Conservation (phyloP, 768 basidiomycete species). For the Tulasnella sp. region DNA sequence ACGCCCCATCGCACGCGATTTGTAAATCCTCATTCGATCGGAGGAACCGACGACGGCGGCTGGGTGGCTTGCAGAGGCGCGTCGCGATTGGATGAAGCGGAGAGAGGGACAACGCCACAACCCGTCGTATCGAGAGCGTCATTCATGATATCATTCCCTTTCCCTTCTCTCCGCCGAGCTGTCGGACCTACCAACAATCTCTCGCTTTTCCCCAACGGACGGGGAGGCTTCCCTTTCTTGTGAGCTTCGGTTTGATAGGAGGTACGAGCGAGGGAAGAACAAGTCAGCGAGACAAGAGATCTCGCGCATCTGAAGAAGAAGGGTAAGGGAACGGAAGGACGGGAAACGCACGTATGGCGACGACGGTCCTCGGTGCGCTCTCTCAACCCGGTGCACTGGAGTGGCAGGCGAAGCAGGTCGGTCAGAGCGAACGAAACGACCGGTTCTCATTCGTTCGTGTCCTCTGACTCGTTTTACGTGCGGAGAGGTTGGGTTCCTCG, state of each 20-base stretch:
- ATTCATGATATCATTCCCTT: neutral
- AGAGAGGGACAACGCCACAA: no score
- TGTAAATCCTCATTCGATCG: neutral
- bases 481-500: neutral
- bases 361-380: no score
- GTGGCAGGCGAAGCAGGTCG: neutral
- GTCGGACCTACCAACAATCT: neutral
- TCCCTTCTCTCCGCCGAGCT: neutral
- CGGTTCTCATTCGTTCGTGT: no score
- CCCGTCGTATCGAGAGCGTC: neutral
- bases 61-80: neutral
- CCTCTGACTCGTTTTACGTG: neutral
- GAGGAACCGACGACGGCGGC: slow-evolving; percentile 7
- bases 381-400: neutral
- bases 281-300: neutral
- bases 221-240: no score
- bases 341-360: no score
- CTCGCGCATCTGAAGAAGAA: neutral
- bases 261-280: neutral
- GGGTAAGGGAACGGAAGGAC: neutral
- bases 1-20: neutral
- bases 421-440: neutral
- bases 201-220: no score
- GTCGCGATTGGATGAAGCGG: neutral
- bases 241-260: neutral